These are phyloP conservation scores for Coemansia asiatica DNA, from an alignment of 192 early-diverging fungal genomes.

Conservation along the genomic window DNA sequence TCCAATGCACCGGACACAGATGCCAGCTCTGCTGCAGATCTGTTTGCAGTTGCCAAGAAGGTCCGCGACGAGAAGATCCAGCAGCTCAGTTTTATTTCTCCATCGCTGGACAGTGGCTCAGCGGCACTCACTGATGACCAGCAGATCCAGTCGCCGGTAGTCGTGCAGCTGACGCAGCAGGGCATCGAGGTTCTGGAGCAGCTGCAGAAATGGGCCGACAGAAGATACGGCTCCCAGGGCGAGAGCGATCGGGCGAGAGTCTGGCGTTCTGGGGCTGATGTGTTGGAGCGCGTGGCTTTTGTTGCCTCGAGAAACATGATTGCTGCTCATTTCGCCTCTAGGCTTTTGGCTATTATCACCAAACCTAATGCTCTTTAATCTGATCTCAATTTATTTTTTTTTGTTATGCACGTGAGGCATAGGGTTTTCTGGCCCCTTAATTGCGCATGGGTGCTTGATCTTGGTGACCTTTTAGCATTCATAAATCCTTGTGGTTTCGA, in stretches of 20 bases:
- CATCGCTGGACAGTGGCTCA: not conserved
- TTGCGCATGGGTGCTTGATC: not conserved
- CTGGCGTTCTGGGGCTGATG: slow-evolving; percentile 40
- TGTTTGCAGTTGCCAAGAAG: not conserved
- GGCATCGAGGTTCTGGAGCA: slow-evolving; percentile 47
- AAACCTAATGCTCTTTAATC: not conserved
- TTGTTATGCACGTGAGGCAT: too few relatives aligned
- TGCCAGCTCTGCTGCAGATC: slow-evolving; percentile 5
- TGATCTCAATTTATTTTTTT: too few relatives aligned
- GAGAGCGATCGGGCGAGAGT: slow-evolving; percentile 26
- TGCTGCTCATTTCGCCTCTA: slow-evolving; percentile 21
- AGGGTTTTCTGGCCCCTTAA: not conserved
- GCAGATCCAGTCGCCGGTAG: slow-evolving; percentile 13
- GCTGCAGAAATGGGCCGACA: slow-evolving; percentile 48
- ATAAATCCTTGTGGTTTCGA: too few relatives aligned
- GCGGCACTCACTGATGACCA: slow-evolving; percentile 2
- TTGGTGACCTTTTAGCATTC: too few relatives aligned
- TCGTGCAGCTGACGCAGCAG: slow-evolving; percentile 35
- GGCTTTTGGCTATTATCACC: slow-evolving; percentile 34
- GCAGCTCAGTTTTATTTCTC: not conserved
- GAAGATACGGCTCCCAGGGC: slow-evolving; percentile 27
- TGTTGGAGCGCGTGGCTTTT: slow-evolving; percentile 43
- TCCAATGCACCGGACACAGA: too few relatives aligned
- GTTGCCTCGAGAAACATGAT: slow-evolving; percentile 22
- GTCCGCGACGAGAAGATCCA: not conserved